Base-by-base conservation (phyloP, 2,329 filamentous ascomycete species). In the Trematosphaeria pertusa region DNA sequence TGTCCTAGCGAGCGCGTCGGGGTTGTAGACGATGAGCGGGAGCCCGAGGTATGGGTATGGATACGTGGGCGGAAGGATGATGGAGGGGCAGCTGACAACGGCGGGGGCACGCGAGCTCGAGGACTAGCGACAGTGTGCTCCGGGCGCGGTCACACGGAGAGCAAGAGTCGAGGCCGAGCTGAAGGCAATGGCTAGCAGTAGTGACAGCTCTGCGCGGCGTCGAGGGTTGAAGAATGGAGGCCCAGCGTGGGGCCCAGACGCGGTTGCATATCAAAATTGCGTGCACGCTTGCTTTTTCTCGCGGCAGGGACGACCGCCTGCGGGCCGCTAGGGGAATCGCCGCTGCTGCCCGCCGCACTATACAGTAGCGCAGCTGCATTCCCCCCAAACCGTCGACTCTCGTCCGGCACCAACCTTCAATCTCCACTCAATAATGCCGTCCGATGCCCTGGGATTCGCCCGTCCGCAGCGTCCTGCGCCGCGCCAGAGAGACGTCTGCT, bases 211-310 rank as follows among this genome's bases (percentile, higher is more conserved):
- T 38, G 46, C 38, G 36, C 18, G 40, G 46, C 18, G 33, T 32
- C 35, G 40, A 57, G 54, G 37, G 17, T 26, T 26, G 37, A 39
- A 24, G 19, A 28, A 28, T 7, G 24, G 12, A 12, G 24, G 24
- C 24, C 12, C 34, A 17, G 34, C 34, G 34, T 21, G 17, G 12
- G 17, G 34, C n/a, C n/a, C n/a, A n/a, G n/a, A n/a, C n/a, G n/a
- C n/a, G n/a, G n/a, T n/a, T n/a, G n/a, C n/a, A n/a, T n/a, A n/a
- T n/a, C n/a, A n/a, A n/a, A n/a, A n/a, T n/a, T n/a, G n/a, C n/a
- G n/a, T n/a, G n/a, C n/a, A n/a, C n/a, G n/a, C n/a, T n/a, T n/a
- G n/a, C n/a, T n/a, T n/a, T n/a, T n/a, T n/a, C n/a, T n/a, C n/a
- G n/a, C n/a, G n/a, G n/a, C n/a, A n/a, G n/a, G n/a, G n/a, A n/a